Evolutionary conservation across 768 basidiomycete species (phyloP).

Genomic region (Suillus paluster): DNA sequence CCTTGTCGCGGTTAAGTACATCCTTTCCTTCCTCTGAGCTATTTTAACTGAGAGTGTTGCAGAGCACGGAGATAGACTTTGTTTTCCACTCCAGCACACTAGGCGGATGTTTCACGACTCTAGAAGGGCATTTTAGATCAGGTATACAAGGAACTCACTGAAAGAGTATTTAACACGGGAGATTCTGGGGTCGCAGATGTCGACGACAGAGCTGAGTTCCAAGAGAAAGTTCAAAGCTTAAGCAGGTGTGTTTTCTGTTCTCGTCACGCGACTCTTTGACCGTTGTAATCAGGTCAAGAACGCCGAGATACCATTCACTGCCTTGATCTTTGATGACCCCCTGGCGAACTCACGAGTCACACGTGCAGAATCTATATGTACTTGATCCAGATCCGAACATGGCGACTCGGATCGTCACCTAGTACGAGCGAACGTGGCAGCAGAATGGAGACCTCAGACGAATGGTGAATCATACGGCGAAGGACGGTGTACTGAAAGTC

Average conservation of each 20-base stretch:
- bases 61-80: slow-evolving; percentile 94
- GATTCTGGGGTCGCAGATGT: slow-evolving; percentile 53
- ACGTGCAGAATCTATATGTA: slow-evolving; percentile 94
- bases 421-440: slow-evolving; percentile 84
- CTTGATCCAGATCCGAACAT: slow-evolving; percentile 97
- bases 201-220: slow-evolving; percentile 63
- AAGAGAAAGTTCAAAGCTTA: slow-evolving; percentile 77
- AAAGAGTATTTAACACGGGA: slow-evolving; percentile 80
- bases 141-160: slow-evolving; percentile 91
- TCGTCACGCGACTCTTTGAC: slow-evolving; percentile 6
- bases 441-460: slow-evolving; percentile 97
- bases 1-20: slow-evolving; percentile 59
- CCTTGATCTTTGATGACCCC: slow-evolving; percentile 93
- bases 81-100: slow-evolving; percentile 90
- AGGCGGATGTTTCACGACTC: slow-evolving; percentile 95
- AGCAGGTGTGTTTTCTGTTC: slow-evolving; percentile 56
- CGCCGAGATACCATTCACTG: slow-evolving; percentile 82
- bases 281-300: slow-evolving; percentile 62
- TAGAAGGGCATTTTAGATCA: slow-evolving; percentile 95
- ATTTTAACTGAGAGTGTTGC: too few relatives aligned
- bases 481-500: slow-evolving; percentile 3
- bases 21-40: too few relatives aligned
- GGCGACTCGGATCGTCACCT: slow-evolving; percentile 70
- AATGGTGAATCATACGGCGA: slow-evolving; percentile 58
- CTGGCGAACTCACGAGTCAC: slow-evolving; percentile 94